These are phyloP conservation scores for Fraxinus cuspidata DNA, from an alignment of 257 asterid genomes.

Conservation along the genomic window DNA sequence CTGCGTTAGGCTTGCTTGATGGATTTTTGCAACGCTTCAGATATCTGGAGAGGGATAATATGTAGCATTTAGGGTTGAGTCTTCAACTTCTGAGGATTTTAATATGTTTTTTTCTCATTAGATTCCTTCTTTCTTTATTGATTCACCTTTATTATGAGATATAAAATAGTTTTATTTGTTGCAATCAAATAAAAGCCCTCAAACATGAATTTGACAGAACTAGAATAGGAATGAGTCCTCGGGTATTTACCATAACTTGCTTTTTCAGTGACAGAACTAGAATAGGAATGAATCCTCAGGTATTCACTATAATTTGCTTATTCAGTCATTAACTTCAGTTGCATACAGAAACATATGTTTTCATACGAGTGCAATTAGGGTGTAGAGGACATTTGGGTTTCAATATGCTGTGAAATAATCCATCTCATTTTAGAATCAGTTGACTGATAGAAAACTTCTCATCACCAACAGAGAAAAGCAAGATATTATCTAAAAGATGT, in stretches of 20 bases:
- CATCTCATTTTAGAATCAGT: neutral
- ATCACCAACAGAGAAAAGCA: conserved; percentile 1
- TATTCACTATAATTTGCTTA: neutral
- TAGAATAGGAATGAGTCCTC: neutral
- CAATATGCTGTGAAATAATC: conserved; percentile 17
- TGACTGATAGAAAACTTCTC: neutral
- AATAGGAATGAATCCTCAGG: neutral
- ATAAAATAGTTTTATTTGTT: conserved; percentile 1
- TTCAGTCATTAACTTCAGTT: neutral
- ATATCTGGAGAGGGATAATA: neutral
- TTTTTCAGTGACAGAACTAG: neutral
- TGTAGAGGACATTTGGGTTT: neutral
- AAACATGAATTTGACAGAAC: neutral
- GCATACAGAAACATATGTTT: neutral
- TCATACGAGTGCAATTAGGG: conserved; percentile 4
- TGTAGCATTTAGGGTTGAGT: neutral
- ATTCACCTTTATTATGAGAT: neutral
- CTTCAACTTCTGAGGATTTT: no score
- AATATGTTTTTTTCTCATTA: neutral
- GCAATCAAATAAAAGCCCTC: neutral
- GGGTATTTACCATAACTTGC: neutral
- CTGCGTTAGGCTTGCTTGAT: neutral
- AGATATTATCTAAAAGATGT: neutral
- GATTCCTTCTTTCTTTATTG: neutral
- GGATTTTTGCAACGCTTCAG: no score